phyloP scores from a whole-genome alignment of 2,329 filamentous ascomycete genomes.

The Cladosporium velox region DNA sequence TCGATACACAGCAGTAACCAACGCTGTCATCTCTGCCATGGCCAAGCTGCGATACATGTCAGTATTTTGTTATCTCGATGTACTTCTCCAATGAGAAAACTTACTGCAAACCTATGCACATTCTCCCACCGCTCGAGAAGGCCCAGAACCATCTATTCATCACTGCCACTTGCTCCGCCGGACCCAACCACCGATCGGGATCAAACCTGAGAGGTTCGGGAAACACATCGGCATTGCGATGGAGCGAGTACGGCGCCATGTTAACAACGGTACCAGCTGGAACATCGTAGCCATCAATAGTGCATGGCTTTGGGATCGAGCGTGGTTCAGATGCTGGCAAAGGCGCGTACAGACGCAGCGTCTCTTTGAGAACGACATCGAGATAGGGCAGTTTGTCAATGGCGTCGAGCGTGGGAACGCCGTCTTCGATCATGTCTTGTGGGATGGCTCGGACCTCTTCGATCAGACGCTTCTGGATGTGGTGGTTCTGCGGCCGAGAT shows the following conservation, averaged over 20 bases:
- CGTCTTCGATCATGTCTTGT: conserved; percentile 31
- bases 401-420: conserved; percentile 42
- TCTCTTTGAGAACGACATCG: conserved; percentile 53
- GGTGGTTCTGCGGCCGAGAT: conserved; percentile 46
- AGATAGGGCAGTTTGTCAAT: conserved; percentile 45
- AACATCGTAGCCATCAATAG: conserved; percentile 40
- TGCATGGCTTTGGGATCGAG: conserved; percentile 42
- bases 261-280: conserved; percentile 51
- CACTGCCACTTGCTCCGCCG: conserved; percentile 33
- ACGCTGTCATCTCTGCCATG: conserved; percentile 54
- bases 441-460: conserved; percentile 42
- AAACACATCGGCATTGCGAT: conserved; percentile 49
- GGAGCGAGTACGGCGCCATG: conserved; percentile 49
- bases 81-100: neutral
- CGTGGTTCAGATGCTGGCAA: conserved; percentile 55
- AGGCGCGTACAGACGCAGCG: conserved; percentile 53
- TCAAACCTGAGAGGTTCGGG: conserved; percentile 46
- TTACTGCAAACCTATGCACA: conserved; percentile 47
- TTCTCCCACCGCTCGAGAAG: conserved; percentile 49
- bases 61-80: neutral
- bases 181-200: conserved; percentile 52
- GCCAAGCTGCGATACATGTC: conserved; percentile 42
- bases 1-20: conserved; percentile 49
- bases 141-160: conserved; percentile 50
- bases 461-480: conserved; percentile 49